Evolutionary conservation across 139 green algal species (phyloP).

Genomic region (Chlorella sp.): DNA sequence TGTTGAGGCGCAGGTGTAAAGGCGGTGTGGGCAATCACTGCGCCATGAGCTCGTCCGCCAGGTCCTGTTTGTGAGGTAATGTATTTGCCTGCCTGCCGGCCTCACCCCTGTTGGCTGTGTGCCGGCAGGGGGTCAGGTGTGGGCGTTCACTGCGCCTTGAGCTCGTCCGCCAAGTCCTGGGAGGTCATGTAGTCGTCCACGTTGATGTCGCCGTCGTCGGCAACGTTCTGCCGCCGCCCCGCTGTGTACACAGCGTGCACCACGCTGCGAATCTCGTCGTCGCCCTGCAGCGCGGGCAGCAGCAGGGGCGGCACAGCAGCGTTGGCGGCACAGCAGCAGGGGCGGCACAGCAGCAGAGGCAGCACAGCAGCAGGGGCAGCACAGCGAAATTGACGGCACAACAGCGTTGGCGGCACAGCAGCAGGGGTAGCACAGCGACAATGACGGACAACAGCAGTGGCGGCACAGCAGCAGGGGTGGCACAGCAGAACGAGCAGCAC

Average conservation of each 20-base stretch:
- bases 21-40: too few relatives aligned
- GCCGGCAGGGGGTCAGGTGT: too few relatives aligned
- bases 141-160: too few relatives aligned
- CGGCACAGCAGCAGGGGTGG: not conserved
- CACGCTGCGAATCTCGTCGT: constrained; percentile 7
- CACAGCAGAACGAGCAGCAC: not conserved
- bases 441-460: too few relatives aligned
- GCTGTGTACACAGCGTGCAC: not conserved
- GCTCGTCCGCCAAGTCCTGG: not conserved
- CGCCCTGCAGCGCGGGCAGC: not conserved
- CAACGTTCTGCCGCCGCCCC: not conserved
- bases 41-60: too few relatives aligned
- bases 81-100: too few relatives aligned
- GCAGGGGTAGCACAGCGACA: too few relatives aligned
- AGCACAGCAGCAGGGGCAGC: not conserved
- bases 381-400: too few relatives aligned
- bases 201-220: not conserved
- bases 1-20: too few relatives aligned
- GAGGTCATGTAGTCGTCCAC: constrained; percentile 13
- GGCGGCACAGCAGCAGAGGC: not conserved
- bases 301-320: not conserved
- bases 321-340: not conserved
- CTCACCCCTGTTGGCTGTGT: too few relatives aligned
- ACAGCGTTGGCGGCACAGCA: too few relatives aligned
- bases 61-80: too few relatives aligned